Conservation (phyloP, 2,329 filamentous ascomycete species). For the Cladosporium sp. region DNA sequence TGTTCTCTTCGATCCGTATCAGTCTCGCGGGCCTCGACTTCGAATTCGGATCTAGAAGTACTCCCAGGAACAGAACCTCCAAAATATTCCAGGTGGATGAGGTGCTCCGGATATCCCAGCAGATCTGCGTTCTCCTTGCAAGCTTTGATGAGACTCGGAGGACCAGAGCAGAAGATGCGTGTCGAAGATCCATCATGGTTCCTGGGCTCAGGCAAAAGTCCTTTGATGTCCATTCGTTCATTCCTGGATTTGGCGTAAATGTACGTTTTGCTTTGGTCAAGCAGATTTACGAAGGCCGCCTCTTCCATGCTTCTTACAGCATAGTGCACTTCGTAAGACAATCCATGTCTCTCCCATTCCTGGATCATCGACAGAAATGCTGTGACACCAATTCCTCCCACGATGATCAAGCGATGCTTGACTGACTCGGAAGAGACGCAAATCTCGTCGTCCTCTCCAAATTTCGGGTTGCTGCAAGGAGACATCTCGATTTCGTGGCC, state of each 20-base stretch:
- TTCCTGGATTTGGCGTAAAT: not conserved
- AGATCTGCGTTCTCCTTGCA: slow-evolving; percentile 43
- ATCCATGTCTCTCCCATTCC: slow-evolving; percentile 29
- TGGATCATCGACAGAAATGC: slow-evolving; percentile 59
- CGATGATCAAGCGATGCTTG: slow-evolving; percentile 60
- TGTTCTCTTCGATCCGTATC: slow-evolving; percentile 31
- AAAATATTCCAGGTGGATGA: slow-evolving; percentile 64
- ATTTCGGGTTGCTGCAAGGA: slow-evolving; percentile 14
- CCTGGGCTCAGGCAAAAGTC: slow-evolving; percentile 17
- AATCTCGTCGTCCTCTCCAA: not conserved
- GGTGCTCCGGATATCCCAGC: slow-evolving; percentile 48
- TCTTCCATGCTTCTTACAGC: slow-evolving; percentile 56
- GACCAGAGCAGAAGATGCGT: slow-evolving; percentile 63
- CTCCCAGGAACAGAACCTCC: slow-evolving; percentile 39
- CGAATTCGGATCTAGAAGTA: not conserved
- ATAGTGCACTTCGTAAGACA: slow-evolving; percentile 58
- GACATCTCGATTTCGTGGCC: slow-evolving; percentile 53
- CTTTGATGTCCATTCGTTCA: not conserved
- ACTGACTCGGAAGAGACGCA: slow-evolving; percentile 48
- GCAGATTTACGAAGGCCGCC: slow-evolving; percentile 53
- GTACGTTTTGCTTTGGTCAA: not conserved
- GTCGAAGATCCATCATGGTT: slow-evolving; percentile 52
- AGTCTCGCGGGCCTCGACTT: not conserved
- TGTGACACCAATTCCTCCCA: slow-evolving; percentile 66
- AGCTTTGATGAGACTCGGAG: slow-evolving; percentile 57